Evolutionary conservation across 805 yeast species (phyloP), one percentile per base, ranked within the genome.

Genomic region (Isabelozyma rhagii): DNA sequence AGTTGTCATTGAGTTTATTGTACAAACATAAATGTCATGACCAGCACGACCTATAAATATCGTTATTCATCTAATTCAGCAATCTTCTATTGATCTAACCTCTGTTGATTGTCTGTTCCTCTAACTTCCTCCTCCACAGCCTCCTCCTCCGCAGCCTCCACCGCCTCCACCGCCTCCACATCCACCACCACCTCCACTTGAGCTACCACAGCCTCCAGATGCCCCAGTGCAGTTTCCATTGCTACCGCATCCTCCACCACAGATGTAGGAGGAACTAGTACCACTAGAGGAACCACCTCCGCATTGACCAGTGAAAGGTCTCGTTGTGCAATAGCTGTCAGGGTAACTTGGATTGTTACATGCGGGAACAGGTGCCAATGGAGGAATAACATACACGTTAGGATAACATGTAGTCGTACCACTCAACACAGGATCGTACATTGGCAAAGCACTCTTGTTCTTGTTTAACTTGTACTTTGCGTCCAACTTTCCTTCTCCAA

Each of bases 391-490:
- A 31, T 47, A 50, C 5, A 46, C 21, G n/a, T 34, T 15, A 4
- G 50, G 50, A 39, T 41, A 43, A 7, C 15, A 10, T 17, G 40
- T 42, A 28, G 40, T n/a, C 8, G 36, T 18, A 7, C 41, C 41
- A n/a, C 18, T 15, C 9, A 39, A n/a, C 18, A 15, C 6, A 39
- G 41, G 41, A n/a, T 43, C 50, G 10, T 38, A 43, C 38, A 39
- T 18, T 18, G 51, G 45, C 46, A 44, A 31, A 31, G 43, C 48
- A 10, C 27, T 42, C 31, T 47, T 43, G 38, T 51, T 52, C 15
- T 13, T 18, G 9, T 46, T 14, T 18, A 48, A n/a, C 39, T 14
- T 31, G 36, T 31, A 31, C 36, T 31, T 31, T 31, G 36, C 11
- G 17, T 8, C 7, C 14, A 39, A 9, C 10, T 15, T 29, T 9